Evolutionary conservation across 768 basidiomycete species (phyloP), one percentile per base, ranked within the genome.

Genomic region (Boletus fagicola): DNA sequence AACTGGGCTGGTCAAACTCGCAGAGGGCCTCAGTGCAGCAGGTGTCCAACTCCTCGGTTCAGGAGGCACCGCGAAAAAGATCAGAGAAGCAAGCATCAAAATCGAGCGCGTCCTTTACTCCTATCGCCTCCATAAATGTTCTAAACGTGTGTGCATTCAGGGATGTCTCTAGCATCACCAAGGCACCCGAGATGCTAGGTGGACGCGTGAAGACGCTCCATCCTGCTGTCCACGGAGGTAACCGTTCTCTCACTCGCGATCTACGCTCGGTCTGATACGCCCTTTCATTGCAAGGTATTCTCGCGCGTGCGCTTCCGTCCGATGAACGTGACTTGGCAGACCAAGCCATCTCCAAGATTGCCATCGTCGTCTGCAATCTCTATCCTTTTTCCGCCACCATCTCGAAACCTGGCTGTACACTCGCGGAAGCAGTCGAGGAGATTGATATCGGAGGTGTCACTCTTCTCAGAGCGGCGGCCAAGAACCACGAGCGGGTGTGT

Each of bases 381-480:
- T 98, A 99, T 78, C 97, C 97, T 0, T 99, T 99, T 77, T 85
- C 90, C 33, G 83, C 86, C 22, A 97, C 95, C 48, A 91, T 96
- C 70, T 83, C 95, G 0, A 84, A 87, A 65, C 91, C 94, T 0
- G 83, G 84, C 62, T 95, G 94, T 75, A 94, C 92, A 12, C 84
- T 98, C 58, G 85, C 92, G 4, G 88, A 89, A 48, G 96, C 96
- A 6, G 88, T 98, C 57, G 97, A 99, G 72, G 97, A 99, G 74
- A 90, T 99, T 64, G 97, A 99, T 75, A 98, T 99, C 56, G 97
- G 97, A 7, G 97, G 97, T 28, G 97, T 99, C 47, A 98, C 97
- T 7, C 87, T 99, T 10, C 85, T 98, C 48, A 90, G 97, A 42
- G 97, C 96, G 9, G 97, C 96, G 2, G 97, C 97, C 54, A 99